Evolutionary conservation across 1,139 yeast genomes (phyloP).

Genomic region (Pichia cactophila): DNA sequence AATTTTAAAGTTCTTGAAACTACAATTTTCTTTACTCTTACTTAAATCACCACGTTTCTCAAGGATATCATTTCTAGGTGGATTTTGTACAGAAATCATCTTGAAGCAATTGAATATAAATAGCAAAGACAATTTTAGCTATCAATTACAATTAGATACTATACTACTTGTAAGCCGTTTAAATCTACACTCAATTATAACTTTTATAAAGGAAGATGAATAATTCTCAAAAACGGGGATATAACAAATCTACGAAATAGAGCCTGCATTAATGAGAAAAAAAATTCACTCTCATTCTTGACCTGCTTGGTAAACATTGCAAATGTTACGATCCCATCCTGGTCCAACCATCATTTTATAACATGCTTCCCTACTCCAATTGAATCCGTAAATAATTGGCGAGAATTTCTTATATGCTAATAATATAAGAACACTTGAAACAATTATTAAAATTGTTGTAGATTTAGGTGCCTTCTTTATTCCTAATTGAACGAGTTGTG

Average conservation of each 20-base stretch:
- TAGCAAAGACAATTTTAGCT: neutral
- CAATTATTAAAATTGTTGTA: slow-evolving; percentile 29
- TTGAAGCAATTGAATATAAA: neutral
- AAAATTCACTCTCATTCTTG: no score
- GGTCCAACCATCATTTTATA: slow-evolving; percentile 12
- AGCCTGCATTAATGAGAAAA: no score
- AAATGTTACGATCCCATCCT: slow-evolving; percentile 15
- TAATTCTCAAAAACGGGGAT: no score
- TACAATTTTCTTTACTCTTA: slow-evolving; percentile 22
- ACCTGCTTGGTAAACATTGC: slow-evolving; percentile 4
- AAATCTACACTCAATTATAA: no score
- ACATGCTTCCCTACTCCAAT: slow-evolving; percentile 46
- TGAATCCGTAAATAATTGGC: slow-evolving; percentile 42
- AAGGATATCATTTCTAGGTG: neutral
- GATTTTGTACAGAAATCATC: neutral
- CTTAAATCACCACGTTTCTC: neutral
- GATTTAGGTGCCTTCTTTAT: slow-evolving; percentile 28
- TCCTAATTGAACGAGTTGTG: slow-evolving; percentile 35
- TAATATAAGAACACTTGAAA: slow-evolving; percentile 29
- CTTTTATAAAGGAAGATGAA: no score
- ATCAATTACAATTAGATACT: neutral
- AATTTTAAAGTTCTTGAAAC: slow-evolving; percentile 24
- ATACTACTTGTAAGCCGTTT: neutral
- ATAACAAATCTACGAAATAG: no score
- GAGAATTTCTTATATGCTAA: slow-evolving; percentile 35